These are phyloP conservation scores for Musa balbisiana DNA, from an alignment of 202 grass and related monocot species.

Conservation along the genomic window DNA sequence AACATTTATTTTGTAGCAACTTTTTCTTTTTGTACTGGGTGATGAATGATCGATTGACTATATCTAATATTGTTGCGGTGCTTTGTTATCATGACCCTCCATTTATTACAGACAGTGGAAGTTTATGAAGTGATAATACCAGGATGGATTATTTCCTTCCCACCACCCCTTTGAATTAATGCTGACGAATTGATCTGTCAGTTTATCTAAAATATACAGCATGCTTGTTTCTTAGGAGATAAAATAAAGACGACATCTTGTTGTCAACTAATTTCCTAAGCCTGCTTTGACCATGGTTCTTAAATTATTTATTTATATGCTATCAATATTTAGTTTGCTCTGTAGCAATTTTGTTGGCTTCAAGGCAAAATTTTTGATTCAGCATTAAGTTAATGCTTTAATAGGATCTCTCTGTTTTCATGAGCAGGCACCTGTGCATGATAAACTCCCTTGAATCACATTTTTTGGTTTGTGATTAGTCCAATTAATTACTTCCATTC, in stretches of 20 bases:
- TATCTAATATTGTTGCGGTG: neutral
- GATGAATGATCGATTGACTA: neutral
- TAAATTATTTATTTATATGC: neutral
- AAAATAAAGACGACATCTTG: neutral
- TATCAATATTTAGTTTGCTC: neutral
- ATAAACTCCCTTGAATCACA: neutral
- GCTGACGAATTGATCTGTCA: too few relatives aligned
- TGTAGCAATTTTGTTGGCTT: neutral
- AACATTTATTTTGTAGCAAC: conserved; percentile 3
- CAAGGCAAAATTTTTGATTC: neutral
- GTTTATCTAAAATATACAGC: too few relatives aligned
- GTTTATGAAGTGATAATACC: neutral
- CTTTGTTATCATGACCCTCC: neutral
- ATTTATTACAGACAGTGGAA: neutral
- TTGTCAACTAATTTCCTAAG: neutral
- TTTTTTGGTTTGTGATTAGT: neutral
- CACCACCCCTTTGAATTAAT: too few relatives aligned
- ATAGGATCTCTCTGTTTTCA: too few relatives aligned
- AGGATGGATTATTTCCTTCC: too few relatives aligned
- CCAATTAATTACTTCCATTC: too few relatives aligned
- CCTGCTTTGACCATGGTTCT: neutral
- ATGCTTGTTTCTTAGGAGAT: neutral
- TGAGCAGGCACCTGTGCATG: neutral
- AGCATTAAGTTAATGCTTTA: too few relatives aligned
- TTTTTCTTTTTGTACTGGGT: neutral